Evolutionary conservation across 208 protist species (phyloP).

Genomic region (Leishmania tropica): DNA sequence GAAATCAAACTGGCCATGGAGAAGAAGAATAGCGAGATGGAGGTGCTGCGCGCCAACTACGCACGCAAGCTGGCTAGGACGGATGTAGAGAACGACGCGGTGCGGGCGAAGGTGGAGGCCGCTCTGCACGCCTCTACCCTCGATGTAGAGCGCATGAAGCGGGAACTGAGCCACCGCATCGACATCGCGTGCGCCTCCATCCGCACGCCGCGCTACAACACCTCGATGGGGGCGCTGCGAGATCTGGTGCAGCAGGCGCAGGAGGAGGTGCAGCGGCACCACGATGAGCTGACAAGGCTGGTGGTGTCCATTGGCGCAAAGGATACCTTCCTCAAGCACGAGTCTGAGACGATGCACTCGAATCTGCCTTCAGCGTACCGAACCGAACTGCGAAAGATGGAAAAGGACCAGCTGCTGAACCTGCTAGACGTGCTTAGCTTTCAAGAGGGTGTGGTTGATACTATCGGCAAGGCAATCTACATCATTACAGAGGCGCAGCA

Average conservation of each 20-base stretch:
- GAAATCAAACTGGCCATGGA: slow-evolving; percentile 62
- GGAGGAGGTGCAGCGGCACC: slow-evolving; percentile 75
- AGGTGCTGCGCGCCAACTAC: slow-evolving; percentile 57
- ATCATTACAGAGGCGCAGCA: slow-evolving; percentile 55
- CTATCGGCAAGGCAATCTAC: slow-evolving; percentile 80
- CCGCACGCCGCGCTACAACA: slow-evolving; percentile 78
- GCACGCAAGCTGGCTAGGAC: slow-evolving; percentile 56
- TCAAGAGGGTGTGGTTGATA: slow-evolving; percentile 75
- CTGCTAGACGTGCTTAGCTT: slow-evolving; percentile 84
- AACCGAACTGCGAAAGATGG: slow-evolving; percentile 61
- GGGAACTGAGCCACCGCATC: slow-evolving; percentile 67
- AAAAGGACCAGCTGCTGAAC: slow-evolving; percentile 82
- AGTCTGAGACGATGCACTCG: slow-evolving; percentile 81
- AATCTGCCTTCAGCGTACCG: slow-evolving; percentile 73
- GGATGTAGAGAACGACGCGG: slow-evolving; percentile 70
- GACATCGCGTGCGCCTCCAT: slow-evolving; percentile 67
- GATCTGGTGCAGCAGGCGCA: slow-evolving; percentile 57
- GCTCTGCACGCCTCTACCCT: slow-evolving; percentile 46
- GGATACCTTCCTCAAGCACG: slow-evolving; percentile 68
- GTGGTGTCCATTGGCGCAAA: slow-evolving; percentile 79
- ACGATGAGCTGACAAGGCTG: slow-evolving; percentile 71
- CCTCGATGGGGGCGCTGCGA: slow-evolving; percentile 70
- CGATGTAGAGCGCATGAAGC: slow-evolving; percentile 79
- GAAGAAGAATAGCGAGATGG: slow-evolving; percentile 52
- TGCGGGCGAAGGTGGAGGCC: slow-evolving; percentile 61